phyloP scores from a whole-genome alignment of 768 basidiomycete genomes.

The Lactifluus volemus region DNA sequence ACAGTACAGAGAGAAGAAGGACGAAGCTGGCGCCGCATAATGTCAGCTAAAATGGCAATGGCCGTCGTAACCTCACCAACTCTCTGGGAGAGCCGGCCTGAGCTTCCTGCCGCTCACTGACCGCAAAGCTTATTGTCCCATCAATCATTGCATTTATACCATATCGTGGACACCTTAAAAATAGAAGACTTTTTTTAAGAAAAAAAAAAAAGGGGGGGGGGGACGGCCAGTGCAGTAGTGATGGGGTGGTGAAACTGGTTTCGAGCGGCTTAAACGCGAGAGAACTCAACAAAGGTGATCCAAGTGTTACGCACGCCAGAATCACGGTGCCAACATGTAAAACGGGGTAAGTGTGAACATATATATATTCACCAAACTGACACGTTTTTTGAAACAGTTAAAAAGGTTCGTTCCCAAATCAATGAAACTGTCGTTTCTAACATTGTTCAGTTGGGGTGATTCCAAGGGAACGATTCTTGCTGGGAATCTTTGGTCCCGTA shows the following conservation, averaged over 20 bases:
- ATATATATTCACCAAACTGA: no score
- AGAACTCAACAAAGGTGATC: background rate
- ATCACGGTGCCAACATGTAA: background rate
- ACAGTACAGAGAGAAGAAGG: no score
- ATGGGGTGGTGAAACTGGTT: background rate
- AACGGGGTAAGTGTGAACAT: background rate
- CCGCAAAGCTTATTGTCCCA: background rate
- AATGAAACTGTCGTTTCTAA: no score
- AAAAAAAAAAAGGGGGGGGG: no score
- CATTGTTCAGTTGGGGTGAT: no score
- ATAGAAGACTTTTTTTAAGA: background rate
- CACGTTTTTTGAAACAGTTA: background rate
- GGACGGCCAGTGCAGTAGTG: no score
- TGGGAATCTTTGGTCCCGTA: no score
- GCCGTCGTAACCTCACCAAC: no score
- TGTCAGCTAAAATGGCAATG: no score
- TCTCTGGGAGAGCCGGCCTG: background rate
- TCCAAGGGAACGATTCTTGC: no score
- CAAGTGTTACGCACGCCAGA: background rate
- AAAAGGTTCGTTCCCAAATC: background rate
- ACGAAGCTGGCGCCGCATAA: no score
- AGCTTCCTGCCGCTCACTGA: background rate
- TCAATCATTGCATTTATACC: background rate
- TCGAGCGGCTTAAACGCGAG: background rate
- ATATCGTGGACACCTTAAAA: background rate